phyloP scores from a whole-genome alignment of 1,284 basidiomycete species.

The Inonotus obliquus region DNA sequence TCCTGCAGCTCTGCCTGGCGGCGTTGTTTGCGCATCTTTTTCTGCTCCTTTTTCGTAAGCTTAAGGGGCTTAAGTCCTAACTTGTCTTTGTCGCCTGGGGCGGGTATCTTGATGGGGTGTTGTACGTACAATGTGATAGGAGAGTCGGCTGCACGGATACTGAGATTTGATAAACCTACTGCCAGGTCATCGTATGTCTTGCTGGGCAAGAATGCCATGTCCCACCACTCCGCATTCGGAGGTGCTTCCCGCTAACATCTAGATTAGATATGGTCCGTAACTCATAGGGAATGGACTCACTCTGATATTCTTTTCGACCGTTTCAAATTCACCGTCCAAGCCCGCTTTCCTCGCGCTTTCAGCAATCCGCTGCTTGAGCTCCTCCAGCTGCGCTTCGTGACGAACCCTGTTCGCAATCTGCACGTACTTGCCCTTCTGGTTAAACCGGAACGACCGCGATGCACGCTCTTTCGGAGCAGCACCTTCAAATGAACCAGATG shows the following conservation, averaged over 20 bases:
- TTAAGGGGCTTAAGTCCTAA: slow-evolving; percentile 77
- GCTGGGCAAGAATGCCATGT: slow-evolving; percentile 78
- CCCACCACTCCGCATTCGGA: slow-evolving; percentile 97
- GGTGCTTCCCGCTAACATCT: slow-evolving; percentile 67
- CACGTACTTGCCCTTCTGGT: slow-evolving; percentile 87
- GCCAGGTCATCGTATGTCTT: slow-evolving; percentile 75
- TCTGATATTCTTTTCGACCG: slow-evolving; percentile 82
- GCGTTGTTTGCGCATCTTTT: slow-evolving; percentile 92
- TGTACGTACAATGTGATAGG: slow-evolving; percentile 92
- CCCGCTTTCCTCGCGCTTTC: slow-evolving; percentile 92
- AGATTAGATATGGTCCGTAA: slow-evolving; percentile 12
- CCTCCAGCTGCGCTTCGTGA: slow-evolving; percentile 84
- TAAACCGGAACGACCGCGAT: slow-evolving; percentile 78
- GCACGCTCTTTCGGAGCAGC: slow-evolving; percentile 60
- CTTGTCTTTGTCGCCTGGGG: slow-evolving; percentile 82
- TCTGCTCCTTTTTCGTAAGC: slow-evolving; percentile 93
- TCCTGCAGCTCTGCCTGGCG: slow-evolving; percentile 90
- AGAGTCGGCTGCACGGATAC: slow-evolving; percentile 61
- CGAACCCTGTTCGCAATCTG: slow-evolving; percentile 80
- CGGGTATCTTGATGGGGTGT: slow-evolving; percentile 95
- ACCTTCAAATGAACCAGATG: slow-evolving; percentile 65
- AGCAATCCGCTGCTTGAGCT: slow-evolving; percentile 87
- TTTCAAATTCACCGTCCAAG: slow-evolving; percentile 87
- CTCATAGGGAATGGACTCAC: slow-evolving; percentile 32
- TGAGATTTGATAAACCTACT: slow-evolving; percentile 51